Conservation (phyloP, 2,329 filamentous ascomycete species). For the Cadophora malorum region DNA sequence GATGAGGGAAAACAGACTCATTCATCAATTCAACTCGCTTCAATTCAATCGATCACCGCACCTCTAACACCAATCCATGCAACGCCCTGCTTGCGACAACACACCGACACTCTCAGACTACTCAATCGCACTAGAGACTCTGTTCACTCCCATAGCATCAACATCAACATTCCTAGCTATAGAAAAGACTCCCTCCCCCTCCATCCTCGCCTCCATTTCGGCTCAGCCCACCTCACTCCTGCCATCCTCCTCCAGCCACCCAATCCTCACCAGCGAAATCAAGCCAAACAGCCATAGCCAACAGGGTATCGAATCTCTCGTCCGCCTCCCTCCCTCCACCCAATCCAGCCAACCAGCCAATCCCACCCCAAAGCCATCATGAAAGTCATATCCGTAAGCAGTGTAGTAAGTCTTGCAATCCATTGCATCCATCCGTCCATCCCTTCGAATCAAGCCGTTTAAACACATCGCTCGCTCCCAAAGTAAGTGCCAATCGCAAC, state of each 20-base stretch:
- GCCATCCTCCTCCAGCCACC: not conserved
- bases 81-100: not conserved
- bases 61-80: conserved; percentile 12
- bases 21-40: not conserved
- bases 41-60: not conserved
- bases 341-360: conserved; percentile 1
- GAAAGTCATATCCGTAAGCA: conserved; percentile 8
- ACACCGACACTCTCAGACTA: no score
- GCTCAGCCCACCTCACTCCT: no score
- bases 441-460: not conserved
- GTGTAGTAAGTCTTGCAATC: conserved; percentile 1
- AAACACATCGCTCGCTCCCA: conserved; percentile 3
- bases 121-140: not conserved
- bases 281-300: conserved; percentile 13
- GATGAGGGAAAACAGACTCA: not conserved
- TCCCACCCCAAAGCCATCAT: conserved; percentile 1
- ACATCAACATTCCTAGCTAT: not conserved
- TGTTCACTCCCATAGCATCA: not conserved
- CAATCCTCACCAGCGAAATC: not conserved
- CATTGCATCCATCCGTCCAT: not conserved
- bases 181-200: not conserved
- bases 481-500: not conserved
- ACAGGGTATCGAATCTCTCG: conserved; percentile 8
- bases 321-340: not conserved
- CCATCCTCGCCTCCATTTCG: not conserved